Evolutionary conservation across 768 basidiomycete genomes (phyloP).

Genomic region (Harrya chromipes): DNA sequence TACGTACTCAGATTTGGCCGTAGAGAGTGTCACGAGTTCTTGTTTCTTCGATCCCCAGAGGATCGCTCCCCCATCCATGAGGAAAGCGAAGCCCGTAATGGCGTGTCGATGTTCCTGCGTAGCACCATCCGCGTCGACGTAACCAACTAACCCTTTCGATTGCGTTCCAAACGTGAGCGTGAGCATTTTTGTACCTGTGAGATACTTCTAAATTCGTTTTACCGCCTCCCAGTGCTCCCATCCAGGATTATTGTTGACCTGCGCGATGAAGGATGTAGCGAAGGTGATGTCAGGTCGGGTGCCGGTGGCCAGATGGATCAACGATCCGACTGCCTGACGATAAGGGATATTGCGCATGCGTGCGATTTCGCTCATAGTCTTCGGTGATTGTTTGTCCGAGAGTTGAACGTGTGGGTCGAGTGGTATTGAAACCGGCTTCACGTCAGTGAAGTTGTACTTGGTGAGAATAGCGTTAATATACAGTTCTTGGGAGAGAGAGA

Average conservation of each 20-base stretch:
- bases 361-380: background rate
- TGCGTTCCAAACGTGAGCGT: too few species aligned
- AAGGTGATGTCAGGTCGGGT: background rate
- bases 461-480: too few species aligned
- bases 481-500: background rate
- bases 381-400: background rate
- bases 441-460: background rate
- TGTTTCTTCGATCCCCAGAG: too few species aligned
- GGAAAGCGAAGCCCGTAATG: too few species aligned
- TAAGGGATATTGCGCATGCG: background rate
- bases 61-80: too few species aligned
- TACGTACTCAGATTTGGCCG: too few species aligned
- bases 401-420: background rate
- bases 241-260: background rate
- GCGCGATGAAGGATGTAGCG: background rate
- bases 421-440: background rate
- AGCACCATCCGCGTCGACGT: too few species aligned
- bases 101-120: too few species aligned
- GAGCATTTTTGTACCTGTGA: too few species aligned
- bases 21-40: too few species aligned
- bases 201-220: conserved; percentile 12
- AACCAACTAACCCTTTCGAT: too few species aligned
- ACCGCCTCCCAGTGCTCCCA: background rate
- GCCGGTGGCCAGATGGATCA: background rate
- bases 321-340: background rate